Percentiles rank a stretch among this genome's conserved stretches.
Conservation (phyloP, 805 yeast genomes). For the Pichia cephalocereana region DNA sequence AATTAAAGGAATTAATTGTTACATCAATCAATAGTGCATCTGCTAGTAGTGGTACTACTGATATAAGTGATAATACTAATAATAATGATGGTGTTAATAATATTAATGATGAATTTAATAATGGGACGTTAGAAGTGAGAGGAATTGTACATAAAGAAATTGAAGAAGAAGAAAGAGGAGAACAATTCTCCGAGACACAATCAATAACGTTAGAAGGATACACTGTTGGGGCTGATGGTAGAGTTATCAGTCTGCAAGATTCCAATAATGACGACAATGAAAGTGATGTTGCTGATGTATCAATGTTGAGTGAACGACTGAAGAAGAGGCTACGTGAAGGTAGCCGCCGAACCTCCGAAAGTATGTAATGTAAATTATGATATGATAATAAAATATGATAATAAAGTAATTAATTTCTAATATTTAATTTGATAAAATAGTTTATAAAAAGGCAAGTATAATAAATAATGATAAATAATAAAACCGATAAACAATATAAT, state of each 20-base stretch:
- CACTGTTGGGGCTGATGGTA: constrained; percentile 6
- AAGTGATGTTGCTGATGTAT: not conserved
- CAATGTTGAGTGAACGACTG: constrained; percentile 24
- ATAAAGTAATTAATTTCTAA: no score
- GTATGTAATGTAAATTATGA: not conserved
- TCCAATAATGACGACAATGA: not conserved
- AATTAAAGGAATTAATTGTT: constrained; percentile 62
- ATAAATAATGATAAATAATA: no score
- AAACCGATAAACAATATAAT: no score
- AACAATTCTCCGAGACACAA: not conserved
- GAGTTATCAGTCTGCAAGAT: not conserved
- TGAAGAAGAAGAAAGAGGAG: no score
- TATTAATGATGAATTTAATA: constrained; percentile 9
- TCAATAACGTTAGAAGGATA: constrained; percentile 12
- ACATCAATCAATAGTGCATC: constrained; percentile 65
- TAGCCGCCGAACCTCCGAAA: not conserved
- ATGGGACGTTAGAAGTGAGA: constrained; percentile 4
- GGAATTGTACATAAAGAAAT: not conserved
- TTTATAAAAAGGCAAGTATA: no score
- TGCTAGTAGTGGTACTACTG: not conserved
- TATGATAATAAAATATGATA: no score
- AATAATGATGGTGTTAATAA: not conserved
- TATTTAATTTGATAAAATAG: no score
- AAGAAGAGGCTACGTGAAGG: constrained; percentile 20
- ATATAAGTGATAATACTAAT: not conserved